A percentile compares a stretch with the other conserved stretches of the same genome.
Evolutionary conservation across 2,329 filamentous ascomycete genomes (phyloP).

Genomic region (Cadophora malorum): DNA sequence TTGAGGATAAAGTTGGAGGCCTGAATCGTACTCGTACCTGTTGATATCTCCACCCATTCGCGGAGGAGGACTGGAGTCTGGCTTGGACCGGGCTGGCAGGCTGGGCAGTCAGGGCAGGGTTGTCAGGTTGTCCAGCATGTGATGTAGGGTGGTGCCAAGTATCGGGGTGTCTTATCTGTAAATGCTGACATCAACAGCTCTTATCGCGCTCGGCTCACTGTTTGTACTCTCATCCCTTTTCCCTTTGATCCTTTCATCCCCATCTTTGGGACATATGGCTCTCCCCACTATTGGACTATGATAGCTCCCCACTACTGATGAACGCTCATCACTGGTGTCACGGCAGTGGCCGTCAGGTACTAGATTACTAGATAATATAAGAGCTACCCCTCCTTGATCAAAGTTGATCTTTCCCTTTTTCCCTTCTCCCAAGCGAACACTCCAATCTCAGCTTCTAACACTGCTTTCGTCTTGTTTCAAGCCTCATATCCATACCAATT

Average conservation of each 20-base stretch:
- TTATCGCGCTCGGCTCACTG: neutral
- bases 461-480: neutral
- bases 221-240: neutral
- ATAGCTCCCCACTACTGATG: constrained; percentile 29
- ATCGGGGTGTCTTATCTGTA: neutral
- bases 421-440: neutral
- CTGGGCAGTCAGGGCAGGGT: neutral
- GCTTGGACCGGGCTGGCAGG: neutral
- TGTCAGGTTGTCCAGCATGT: constrained; percentile 16
- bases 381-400: constrained; percentile 28
- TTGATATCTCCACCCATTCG: constrained; percentile 9
- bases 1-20: constrained; percentile 24
- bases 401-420: constrained; percentile 15
- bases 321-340: constrained; percentile 9
- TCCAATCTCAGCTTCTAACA: neutral
- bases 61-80: neutral
- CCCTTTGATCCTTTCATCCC: neutral
- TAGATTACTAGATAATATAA: constrained; percentile 19
- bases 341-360: constrained; percentile 10
- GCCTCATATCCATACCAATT: neutral
- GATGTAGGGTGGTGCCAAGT: neutral
- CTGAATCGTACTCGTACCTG: constrained; percentile 24
- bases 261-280: neutral
- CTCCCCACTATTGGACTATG: constrained; percentile 18
- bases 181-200: neutral